phyloP scores from a whole-genome alignment of 805 yeast species.

The Kuraishia ogatae region DNA sequence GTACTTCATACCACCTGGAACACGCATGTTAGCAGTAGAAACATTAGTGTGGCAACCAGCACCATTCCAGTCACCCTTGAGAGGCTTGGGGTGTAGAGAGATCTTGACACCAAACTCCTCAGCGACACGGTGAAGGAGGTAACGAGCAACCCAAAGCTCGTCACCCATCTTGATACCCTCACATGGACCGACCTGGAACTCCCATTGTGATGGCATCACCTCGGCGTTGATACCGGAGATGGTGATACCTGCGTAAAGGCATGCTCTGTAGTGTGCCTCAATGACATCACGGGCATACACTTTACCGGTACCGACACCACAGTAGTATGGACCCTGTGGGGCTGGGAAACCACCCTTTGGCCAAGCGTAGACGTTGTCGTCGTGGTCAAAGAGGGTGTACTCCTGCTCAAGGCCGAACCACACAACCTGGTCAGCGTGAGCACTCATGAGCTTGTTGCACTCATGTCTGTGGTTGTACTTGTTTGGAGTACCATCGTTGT shows the following conservation, averaged over 20 bases:
- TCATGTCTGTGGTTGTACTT: slow-evolving; percentile 97
- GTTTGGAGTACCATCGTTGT: slow-evolving; percentile 98
- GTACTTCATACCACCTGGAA: slow-evolving; percentile 90
- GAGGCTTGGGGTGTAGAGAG: slow-evolving; percentile 98
- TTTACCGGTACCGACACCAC: slow-evolving; percentile 99
- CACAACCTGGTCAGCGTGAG: slow-evolving; percentile 73
- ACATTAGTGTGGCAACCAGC: slow-evolving; percentile 99
- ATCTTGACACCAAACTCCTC: slow-evolving; percentile 99
- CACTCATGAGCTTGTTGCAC: slow-evolving; percentile 89
- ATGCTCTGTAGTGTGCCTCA: slow-evolving; percentile 98
- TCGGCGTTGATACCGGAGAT: slow-evolving; percentile 98
- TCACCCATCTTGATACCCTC: slow-evolving; percentile 95
- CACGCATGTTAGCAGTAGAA: slow-evolving; percentile 86
- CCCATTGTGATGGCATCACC: slow-evolving; percentile 99
- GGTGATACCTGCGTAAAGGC: slow-evolving; percentile 84
- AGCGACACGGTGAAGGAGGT: slow-evolving; percentile 86
- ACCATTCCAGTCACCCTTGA: slow-evolving; percentile 99
- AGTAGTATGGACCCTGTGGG: slow-evolving; percentile 99
- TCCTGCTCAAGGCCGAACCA: slow-evolving; percentile 99
- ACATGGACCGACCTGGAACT: slow-evolving; percentile 99
- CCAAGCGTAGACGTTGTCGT: slow-evolving; percentile 92
- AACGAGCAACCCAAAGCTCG: slow-evolving; percentile 94
- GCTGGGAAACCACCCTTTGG: slow-evolving; percentile 99
- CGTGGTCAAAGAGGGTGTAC: slow-evolving; percentile 91
- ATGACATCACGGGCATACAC: slow-evolving; percentile 97